phyloP scores from a whole-genome alignment of 768 basidiomycete species.

The Lactarius indigo region DNA sequence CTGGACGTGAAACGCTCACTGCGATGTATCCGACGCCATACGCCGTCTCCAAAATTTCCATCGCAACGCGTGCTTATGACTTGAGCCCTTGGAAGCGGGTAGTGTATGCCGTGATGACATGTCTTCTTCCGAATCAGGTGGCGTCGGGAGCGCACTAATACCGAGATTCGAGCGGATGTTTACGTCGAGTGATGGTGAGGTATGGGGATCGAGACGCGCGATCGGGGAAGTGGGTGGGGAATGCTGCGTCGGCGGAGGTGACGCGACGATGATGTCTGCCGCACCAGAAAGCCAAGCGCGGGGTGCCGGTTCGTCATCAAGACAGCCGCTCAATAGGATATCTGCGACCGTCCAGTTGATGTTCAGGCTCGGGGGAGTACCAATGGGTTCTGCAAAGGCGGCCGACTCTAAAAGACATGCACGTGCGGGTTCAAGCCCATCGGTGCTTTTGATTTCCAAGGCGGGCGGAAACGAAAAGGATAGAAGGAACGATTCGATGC shows the following conservation, averaged over 20 bases:
- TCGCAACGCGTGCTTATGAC: neutral
- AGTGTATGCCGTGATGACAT: neutral
- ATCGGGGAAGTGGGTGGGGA: neutral
- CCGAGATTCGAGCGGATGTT: neutral
- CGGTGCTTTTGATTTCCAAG: neutral
- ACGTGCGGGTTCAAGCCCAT: neutral
- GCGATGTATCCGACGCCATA: neutral
- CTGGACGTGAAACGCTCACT: neutral
- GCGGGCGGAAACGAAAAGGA: conserved; percentile 33
- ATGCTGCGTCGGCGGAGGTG: neutral
- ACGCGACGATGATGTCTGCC: conserved; percentile 33
- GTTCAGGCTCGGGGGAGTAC: conserved; percentile 16
- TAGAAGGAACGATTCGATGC: conserved; percentile 38
- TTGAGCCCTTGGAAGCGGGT: neutral
- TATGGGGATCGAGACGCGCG: neutral
- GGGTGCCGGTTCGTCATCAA: conserved; percentile 31
- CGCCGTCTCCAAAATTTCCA: conserved; percentile 13
- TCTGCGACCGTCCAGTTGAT: conserved; percentile 36
- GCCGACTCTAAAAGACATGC: conserved; percentile 19
- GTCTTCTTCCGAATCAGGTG: conserved; percentile 34
- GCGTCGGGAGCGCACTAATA: conserved; percentile 28
- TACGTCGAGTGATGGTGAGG: neutral
- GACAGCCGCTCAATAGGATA: conserved; percentile 34
- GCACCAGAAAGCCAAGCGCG: conserved; percentile 35
- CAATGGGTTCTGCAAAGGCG: conserved; percentile 15